phyloP scores from a whole-genome alignment of 768 basidiomycete genomes.

The Leccinum uliginosum region DNA sequence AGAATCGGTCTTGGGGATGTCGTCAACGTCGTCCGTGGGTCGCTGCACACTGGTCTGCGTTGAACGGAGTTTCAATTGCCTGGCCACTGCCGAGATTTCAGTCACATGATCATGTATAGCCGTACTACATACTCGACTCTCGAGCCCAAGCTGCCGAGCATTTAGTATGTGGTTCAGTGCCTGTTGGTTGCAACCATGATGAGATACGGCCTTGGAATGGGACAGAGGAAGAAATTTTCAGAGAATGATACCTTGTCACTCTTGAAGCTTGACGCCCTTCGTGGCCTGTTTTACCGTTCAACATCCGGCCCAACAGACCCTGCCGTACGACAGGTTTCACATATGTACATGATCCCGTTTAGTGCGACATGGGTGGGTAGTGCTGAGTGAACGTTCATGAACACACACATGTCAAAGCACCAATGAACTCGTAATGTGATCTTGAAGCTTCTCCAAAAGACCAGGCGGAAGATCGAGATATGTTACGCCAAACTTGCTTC shows the following conservation, averaged over 20 bases:
- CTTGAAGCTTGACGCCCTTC: conserved; percentile 73
- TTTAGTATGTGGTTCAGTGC: conserved; percentile 72
- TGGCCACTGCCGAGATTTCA: conserved; percentile 18
- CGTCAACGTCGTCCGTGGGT: conserved; percentile 12
- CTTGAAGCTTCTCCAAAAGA: conserved; percentile 61
- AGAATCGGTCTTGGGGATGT: conserved; percentile 15
- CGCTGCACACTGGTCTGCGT: not conserved
- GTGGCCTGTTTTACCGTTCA: conserved; percentile 98
- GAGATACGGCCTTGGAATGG: conserved; percentile 7
- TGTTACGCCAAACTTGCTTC: conserved; percentile 82
- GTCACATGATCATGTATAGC: conserved; percentile 27
- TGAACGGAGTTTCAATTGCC: conserved; percentile 21
- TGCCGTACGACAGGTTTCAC: conserved; percentile 80
- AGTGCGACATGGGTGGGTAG: conserved; percentile 67
- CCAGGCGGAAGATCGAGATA: conserved; percentile 67
- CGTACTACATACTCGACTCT: too few relatives aligned
- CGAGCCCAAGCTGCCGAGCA: conserved; percentile 88
- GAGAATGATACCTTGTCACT: conserved; percentile 85
- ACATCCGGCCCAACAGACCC: conserved; percentile 86
- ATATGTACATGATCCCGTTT: conserved; percentile 93
- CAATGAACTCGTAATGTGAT: conserved; percentile 68
- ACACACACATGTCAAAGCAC: not conserved
- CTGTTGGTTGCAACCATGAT: conserved; percentile 38
- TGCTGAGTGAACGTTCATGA: not conserved
- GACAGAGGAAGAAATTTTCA: too few relatives aligned